Conservation (phyloP, 1,284 basidiomycete genomes). For the Peniophora sp. region DNA sequence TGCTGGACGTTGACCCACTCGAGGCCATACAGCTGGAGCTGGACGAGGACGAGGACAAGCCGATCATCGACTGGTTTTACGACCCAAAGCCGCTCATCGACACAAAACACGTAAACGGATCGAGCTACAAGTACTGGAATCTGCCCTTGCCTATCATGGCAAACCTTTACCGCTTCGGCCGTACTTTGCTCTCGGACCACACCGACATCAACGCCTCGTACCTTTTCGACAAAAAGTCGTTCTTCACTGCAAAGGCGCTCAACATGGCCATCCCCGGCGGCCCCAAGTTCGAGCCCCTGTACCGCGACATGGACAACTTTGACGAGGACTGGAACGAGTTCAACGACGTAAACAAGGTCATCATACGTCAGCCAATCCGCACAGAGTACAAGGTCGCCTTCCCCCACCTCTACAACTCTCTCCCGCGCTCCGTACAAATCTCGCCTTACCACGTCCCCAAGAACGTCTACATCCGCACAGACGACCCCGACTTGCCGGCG, state of each 20-base stretch:
- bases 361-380: constrained; percentile 97
- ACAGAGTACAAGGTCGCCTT: constrained; percentile 99
- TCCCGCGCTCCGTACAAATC: constrained; percentile 91
- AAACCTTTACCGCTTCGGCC: constrained; percentile 91
- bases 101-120: constrained; percentile 83
- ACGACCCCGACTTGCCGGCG: constrained; percentile 97
- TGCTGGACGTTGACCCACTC: constrained; percentile 95
- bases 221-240: constrained; percentile 95
- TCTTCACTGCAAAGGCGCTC: constrained; percentile 97
- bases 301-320: constrained; percentile 93
- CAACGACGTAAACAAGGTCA: constrained; percentile 99
- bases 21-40: constrained; percentile 98
- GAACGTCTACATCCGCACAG: constrained; percentile 97
- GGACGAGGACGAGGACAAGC: constrained; percentile 87
- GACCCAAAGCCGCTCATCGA: constrained; percentile 93
- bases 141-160: constrained; percentile 93
- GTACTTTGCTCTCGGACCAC: constrained; percentile 89
- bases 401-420: constrained; percentile 98
- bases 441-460: constrained; percentile 92
- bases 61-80: constrained; percentile 99
- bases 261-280: constrained; percentile 99
- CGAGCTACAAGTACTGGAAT: constrained; percentile 92
- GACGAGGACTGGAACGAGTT: constrained; percentile 99
- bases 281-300: constrained; percentile 94
- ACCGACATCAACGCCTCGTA: constrained; percentile 87